These are phyloP conservation scores for Athelia psychrophila DNA, from an alignment of 1,284 basidiomycete genomes.

Conservation along the genomic window DNA sequence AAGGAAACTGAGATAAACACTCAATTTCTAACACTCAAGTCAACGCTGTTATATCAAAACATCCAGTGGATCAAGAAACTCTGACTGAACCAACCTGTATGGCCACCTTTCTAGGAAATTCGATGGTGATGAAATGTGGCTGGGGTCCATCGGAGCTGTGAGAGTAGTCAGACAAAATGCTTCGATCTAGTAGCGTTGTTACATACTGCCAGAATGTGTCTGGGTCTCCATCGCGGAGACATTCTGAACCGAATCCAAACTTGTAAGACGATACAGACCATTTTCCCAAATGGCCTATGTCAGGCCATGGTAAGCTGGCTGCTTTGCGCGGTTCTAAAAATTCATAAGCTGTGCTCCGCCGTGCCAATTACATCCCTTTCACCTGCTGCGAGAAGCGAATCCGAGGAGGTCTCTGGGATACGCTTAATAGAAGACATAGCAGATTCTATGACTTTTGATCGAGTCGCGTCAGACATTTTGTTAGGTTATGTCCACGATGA, in stretches of 20 bases:
- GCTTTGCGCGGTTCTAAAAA: constrained; percentile 32
- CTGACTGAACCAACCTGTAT: constrained; percentile 63
- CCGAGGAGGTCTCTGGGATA: background rate
- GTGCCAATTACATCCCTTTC: background rate
- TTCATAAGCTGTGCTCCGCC: background rate
- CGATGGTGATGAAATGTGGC: constrained; percentile 93
- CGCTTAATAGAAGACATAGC: background rate
- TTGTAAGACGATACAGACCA: constrained; percentile 99
- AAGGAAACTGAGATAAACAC: constrained; percentile 83
- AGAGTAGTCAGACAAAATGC: background rate
- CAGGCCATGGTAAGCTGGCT: constrained; percentile 64
- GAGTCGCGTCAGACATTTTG: background rate
- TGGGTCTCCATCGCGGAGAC: constrained; percentile 84
- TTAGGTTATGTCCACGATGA: too few species aligned
- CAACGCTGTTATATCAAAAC: background rate
- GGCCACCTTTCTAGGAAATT: constrained; percentile 88
- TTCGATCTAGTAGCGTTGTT: background rate
- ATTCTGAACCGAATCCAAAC: constrained; percentile 94
- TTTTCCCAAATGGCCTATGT: constrained; percentile 81
- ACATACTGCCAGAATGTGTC: constrained; percentile 98
- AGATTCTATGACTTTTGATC: background rate
- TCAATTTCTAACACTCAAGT: constrained; percentile 74
- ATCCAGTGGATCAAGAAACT: background rate
- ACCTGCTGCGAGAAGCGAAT: background rate
- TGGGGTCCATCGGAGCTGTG: constrained; percentile 94